Base-by-base conservation (phyloP, 768 basidiomycete genomes). In the Mycena amicta region DNA sequence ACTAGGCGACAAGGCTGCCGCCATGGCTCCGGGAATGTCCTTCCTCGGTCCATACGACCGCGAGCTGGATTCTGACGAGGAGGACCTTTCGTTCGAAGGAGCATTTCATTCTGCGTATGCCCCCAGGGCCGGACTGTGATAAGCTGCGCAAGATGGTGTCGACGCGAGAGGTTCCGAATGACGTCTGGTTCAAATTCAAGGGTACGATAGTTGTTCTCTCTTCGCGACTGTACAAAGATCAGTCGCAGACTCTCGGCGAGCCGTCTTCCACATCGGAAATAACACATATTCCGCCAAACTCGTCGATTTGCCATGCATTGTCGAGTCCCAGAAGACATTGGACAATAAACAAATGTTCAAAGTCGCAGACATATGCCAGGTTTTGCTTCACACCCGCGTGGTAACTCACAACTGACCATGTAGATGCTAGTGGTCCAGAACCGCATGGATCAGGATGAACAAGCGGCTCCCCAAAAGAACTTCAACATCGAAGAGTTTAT, bases 321-420 rank as follows among this genome's bases (percentile, higher is more conserved):
- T 95, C 62, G 97, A 99, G 69, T 85, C 92, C 13, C 95, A 98
- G 73, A 98, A 98, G 79, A 94, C 96, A 2, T 74, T 96, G 50
- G 97, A 98, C 74, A 91, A 88, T 71, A 94, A 95, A 71, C 94
- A 97, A 68, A 90, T 97, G 86, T 97, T 98, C 80, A 99, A 99
- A 74, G 92, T 95, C 5, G 95, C 95, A 37, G 97, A 99, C 71
- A 96, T 99, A 75, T 96, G 92, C 76, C 95, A 97, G 85, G 93
- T 94, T 66, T 66, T 66, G 62, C 57, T 50, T 31, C 49, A 47
- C 60, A 27, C 28, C 55, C 66, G 39, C 53, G 53, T 41, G 60
- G 11, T 12, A 25, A 37, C 33, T 51, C n/a, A n/a, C n/a, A n/a
- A n/a, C n/a, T n/a, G n/a, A n/a, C n/a, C 18, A 28, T 57, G 41